Evolutionary conservation across 2,329 filamentous ascomycete species (phyloP).

Genomic region (Talaromyces sp.): DNA sequence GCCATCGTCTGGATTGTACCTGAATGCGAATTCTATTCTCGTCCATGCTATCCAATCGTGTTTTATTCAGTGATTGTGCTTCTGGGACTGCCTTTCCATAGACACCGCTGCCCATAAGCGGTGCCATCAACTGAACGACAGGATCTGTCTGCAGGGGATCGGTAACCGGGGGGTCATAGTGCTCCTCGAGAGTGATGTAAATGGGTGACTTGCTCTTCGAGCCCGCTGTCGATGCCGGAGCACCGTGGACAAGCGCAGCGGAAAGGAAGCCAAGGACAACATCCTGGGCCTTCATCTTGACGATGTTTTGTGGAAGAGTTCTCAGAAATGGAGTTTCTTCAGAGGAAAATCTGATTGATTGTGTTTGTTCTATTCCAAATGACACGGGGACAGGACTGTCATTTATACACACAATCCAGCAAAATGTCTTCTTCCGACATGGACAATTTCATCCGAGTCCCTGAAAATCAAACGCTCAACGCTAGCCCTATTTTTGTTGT

Average conservation of each 20-base stretch:
- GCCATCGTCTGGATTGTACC: not conserved
- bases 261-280: no score
- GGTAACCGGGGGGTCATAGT: not conserved
- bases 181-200: constrained; percentile 1
- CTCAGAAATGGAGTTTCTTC: no score
- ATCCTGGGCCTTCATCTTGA: no score
- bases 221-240: not conserved
- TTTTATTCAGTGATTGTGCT: not conserved
- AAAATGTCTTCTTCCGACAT: no score
- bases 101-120: not conserved
- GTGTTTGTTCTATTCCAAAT: no score
- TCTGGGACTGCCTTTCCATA: not conserved
- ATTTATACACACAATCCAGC: no score
- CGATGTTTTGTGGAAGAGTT: no score
- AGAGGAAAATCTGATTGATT: no score
- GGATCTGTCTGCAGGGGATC: not conserved
- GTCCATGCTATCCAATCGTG: not conserved
- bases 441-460: no score
- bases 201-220: not conserved
- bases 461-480: no score
- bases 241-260: not conserved
- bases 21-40: not conserved
- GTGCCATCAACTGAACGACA: not conserved
- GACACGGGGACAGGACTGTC: no score
- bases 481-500: no score